Evolutionary conservation across 305 asterid species (phyloP).

Genomic region (Solanum hybrid): DNA sequence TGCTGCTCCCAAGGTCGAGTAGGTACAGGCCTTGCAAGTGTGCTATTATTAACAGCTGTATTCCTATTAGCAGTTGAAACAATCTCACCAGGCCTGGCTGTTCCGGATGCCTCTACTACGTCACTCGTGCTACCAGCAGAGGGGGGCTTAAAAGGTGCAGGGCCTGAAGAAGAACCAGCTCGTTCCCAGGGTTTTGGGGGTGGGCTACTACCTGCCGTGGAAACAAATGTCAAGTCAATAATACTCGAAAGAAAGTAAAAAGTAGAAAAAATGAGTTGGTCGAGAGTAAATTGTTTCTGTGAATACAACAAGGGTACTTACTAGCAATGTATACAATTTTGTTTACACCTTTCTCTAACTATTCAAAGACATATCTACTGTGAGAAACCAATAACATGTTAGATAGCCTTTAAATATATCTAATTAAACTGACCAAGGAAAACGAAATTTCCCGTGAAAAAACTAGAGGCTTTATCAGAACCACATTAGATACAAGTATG

Average conservation of each 20-base stretch:
- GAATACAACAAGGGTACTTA: neutral
- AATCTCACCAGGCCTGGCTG: slow-evolving; percentile 84
- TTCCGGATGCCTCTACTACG: slow-evolving; percentile 91
- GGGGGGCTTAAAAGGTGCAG: slow-evolving; percentile 80
- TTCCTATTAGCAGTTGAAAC: slow-evolving; percentile 53
- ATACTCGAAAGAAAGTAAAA: neutral
- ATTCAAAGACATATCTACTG: neutral
- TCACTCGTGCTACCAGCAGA: slow-evolving; percentile 89
- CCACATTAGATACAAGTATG: neutral
- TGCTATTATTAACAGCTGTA: slow-evolving; percentile 34
- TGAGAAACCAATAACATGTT: neutral
- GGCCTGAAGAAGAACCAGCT: slow-evolving; percentile 79
- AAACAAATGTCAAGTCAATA: neutral
- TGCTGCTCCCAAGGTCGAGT: slow-evolving; percentile 92
- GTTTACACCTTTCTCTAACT: neutral
- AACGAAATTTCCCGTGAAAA: neutral
- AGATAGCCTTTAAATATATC: neutral
- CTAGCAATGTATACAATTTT: neutral
- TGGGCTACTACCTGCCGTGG: slow-evolving; percentile 41
- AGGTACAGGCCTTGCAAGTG: slow-evolving; percentile 79
- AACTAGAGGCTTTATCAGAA: neutral
- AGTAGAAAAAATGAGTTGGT: neutral
- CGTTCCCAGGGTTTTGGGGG: slow-evolving; percentile 97
- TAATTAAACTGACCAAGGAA: neutral
- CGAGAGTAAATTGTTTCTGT: neutral